phyloP scores from a whole-genome alignment of 371 early-diverging fungal species.

The Mucor irregularis region DNA sequence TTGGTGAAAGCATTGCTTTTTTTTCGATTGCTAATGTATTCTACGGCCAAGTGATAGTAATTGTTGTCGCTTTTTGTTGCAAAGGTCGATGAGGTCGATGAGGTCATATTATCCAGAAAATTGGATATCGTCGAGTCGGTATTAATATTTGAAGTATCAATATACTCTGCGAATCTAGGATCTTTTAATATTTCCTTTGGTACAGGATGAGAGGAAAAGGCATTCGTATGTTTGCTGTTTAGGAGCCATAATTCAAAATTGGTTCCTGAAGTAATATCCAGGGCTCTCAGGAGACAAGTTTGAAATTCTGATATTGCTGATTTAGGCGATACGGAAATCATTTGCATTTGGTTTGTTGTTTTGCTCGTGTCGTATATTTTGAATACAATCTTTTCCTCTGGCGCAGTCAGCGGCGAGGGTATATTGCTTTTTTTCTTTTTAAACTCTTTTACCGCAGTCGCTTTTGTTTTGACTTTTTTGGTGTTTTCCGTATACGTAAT shows the following conservation, averaged over 20 bases:
- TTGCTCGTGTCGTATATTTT: not conserved
- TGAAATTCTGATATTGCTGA: not conserved
- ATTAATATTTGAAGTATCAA: constrained; percentile 1
- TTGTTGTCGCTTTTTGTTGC: not conserved
- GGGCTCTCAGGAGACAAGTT: not conserved
- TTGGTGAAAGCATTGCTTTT: not conserved
- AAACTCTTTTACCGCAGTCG: no score
- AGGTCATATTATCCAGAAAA: constrained; percentile 1
- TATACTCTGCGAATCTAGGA: not conserved
- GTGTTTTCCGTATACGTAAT: no score
- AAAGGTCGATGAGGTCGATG: not conserved
- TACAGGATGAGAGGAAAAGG: not conserved
- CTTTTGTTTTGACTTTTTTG: no score
- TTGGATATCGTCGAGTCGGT: not conserved
- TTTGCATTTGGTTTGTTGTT: not conserved
- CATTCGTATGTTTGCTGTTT: not conserved
- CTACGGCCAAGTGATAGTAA: constrained; percentile 4
- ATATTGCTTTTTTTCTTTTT: no score
- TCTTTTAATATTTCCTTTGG: not conserved
- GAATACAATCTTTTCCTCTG: no score
- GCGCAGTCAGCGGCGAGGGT: no score
- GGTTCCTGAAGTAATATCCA: not conserved
- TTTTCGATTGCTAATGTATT: not conserved
- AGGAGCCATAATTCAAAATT: constrained; percentile 6
- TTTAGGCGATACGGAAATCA: constrained; percentile 4